These are phyloP conservation scores for Candida ascalaphidarum DNA, from an alignment of 805 yeast species.

Conservation along the genomic window DNA sequence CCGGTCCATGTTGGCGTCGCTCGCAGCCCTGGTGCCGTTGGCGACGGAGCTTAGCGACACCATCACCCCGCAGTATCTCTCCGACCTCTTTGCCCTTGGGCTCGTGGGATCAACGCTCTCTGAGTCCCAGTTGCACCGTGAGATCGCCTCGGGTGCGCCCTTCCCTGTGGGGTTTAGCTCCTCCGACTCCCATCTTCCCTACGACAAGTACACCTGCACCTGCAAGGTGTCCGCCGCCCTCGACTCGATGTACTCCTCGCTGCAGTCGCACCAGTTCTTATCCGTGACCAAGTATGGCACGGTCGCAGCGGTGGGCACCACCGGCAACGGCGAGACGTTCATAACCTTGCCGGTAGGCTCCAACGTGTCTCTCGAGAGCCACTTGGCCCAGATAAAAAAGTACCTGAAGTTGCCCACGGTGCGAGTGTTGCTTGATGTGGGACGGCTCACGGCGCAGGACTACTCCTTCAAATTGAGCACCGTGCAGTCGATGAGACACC, in stretches of 20 bases:
- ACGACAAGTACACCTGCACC: slow-evolving; percentile 14
- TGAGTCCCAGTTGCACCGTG: slow-evolving; percentile 45
- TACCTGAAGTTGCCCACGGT: too few relatives aligned
- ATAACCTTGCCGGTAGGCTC: slow-evolving; percentile 23
- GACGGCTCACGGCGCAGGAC: too few relatives aligned
- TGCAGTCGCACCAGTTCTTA: slow-evolving; percentile 38
- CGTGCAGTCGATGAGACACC: too few relatives aligned
- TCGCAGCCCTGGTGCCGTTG: slow-evolving; percentile 36
- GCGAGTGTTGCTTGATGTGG: too few relatives aligned
- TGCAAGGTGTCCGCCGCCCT: slow-evolving; percentile 28
- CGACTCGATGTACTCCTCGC: slow-evolving; percentile 38
- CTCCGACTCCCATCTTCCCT: slow-evolving; percentile 8
- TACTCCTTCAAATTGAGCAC: too few relatives aligned
- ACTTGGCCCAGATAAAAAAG: too few relatives aligned
- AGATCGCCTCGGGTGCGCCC: slow-evolving; percentile 41
- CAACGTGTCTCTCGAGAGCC: too few relatives aligned
- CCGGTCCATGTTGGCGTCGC: slow-evolving; percentile 28
- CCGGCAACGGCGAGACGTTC: slow-evolving; percentile 44
- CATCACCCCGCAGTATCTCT: slow-evolving; percentile 41
- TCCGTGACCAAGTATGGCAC: slow-evolving; percentile 40
- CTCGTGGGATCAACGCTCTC: slow-evolving; percentile 33
- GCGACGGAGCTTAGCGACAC: slow-evolving; percentile 40
- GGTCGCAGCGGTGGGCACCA: slow-evolving; percentile 41
- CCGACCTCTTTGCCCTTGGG: slow-evolving; percentile 39
- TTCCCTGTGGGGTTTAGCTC: slow-evolving; percentile 40